Evolutionary conservation across 2,329 filamentous ascomycete genomes (phyloP).

Genomic region (Cladosporium sp.): DNA sequence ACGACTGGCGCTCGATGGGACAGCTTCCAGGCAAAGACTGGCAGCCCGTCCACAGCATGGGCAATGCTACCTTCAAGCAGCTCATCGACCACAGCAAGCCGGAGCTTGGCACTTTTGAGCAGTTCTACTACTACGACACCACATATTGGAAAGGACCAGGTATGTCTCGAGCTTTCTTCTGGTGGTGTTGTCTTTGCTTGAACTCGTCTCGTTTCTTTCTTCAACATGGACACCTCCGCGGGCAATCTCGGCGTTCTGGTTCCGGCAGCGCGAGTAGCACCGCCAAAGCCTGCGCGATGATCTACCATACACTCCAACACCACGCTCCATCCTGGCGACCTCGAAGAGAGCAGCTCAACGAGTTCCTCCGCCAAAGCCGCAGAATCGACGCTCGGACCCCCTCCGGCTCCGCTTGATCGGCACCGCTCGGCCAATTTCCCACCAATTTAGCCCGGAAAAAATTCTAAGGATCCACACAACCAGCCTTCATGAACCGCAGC

Average conservation of each 20-base stretch:
- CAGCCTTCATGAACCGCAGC: background rate
- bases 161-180: background rate
- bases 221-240: constrained; percentile 49
- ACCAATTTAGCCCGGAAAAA: background rate
- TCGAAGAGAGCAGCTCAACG: too few relatives aligned
- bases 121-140: constrained; percentile 52
- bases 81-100: constrained; percentile 57
- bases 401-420: background rate
- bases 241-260: constrained; percentile 30
- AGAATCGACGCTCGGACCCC: background rate
- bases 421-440: background rate
- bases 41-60: background rate
- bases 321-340: too few relatives aligned
- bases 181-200: background rate
- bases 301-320: too few relatives aligned
- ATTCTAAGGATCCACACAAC: background rate
- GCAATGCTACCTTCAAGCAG: constrained; percentile 47
- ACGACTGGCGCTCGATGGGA: constrained; percentile 1
- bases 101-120: constrained; percentile 51
- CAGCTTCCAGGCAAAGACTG: constrained; percentile 11
- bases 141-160: constrained; percentile 50
- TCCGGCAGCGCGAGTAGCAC: too few relatives aligned
- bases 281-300: too few relatives aligned
- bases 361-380: too few relatives aligned
- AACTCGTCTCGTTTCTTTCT: too few relatives aligned